phyloP scores from a whole-genome alignment of 2,329 filamentous ascomycete species.

The Alternaria tenuissima region DNA sequence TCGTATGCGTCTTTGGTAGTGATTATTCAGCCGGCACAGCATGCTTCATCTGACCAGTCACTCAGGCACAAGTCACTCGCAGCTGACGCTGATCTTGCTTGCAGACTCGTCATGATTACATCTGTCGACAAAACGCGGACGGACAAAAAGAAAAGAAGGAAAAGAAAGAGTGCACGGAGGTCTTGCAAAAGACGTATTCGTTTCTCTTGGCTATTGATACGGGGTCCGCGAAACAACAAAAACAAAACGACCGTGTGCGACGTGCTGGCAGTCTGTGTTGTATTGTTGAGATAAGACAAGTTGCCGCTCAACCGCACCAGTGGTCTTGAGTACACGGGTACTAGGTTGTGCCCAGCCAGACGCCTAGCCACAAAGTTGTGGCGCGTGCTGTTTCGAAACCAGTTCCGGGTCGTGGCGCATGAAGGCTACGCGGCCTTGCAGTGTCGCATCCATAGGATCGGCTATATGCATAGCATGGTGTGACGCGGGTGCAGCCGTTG shows the following conservation, averaged over 20 bases:
- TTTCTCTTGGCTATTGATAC: background rate
- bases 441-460: slow-evolving; percentile 3
- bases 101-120: background rate
- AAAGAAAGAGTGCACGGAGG: background rate
- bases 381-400: slow-evolving; percentile 16
- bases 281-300: background rate
- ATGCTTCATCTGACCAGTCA: background rate
- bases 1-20: background rate
- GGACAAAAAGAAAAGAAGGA: background rate
- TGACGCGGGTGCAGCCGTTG: slow-evolving; percentile 9
- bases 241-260: background rate
- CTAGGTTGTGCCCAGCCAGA: slow-evolving; percentile 12
- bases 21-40: background rate
- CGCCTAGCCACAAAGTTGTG: slow-evolving; percentile 19
- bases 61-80: background rate
- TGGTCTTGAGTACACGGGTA: background rate
- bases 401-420: slow-evolving; percentile 20
- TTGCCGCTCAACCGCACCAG: background rate
- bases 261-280: background rate
- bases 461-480: slow-evolving; percentile 14
- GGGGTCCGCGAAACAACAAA: background rate
- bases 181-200: background rate
- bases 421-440: slow-evolving; percentile 6
- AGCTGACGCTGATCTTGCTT: background rate
- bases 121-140: background rate